A percentile compares a stretch with the other conserved stretches of the same genome.
Conservation (phyloP, 345 rosid species). For the Litchi chinensis region DNA sequence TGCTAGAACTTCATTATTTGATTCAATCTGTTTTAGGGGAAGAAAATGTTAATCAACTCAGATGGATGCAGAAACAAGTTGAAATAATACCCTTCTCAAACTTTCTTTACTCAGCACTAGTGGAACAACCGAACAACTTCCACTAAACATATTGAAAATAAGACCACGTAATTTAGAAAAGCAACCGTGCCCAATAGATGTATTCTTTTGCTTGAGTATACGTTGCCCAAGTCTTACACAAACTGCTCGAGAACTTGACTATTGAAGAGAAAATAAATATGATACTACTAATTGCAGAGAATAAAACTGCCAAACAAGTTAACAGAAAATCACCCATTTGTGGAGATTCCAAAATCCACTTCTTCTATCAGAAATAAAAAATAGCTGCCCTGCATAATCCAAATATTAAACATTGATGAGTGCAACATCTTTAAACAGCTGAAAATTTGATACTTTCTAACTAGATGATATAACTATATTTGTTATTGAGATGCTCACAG, state of each 20-base stretch:
- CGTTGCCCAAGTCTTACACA: background rate
- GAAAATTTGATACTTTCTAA: background rate
- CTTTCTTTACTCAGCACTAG: background rate
- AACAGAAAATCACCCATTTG: conserved; percentile 70
- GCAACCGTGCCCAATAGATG: background rate
- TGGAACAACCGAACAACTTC: background rate
- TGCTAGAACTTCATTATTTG: conserved; percentile 55
- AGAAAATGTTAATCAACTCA: background rate
- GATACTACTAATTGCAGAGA: background rate
- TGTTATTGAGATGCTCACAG: background rate
- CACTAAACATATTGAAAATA: background rate
- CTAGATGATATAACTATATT: background rate
- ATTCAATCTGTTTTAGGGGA: conserved; percentile 58
- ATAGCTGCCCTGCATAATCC: conserved; percentile 79
- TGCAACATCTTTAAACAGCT: background rate
- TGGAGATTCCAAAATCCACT: conserved; percentile 93
- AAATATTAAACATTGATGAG: background rate
- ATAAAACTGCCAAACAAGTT: background rate
- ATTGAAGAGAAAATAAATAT: too few relatives aligned
- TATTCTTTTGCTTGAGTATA: background rate
- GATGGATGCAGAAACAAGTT: background rate
- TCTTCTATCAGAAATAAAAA: conserved; percentile 73
- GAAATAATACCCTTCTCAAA: background rate
- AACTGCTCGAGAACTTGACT: background rate
- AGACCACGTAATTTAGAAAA: background rate